A percentile compares a stretch with the other conserved stretches of the same genome.
Evolutionary conservation across 108 stramenopile genomes (phyloP).

Genomic region (Discostella stelligeroides): DNA sequence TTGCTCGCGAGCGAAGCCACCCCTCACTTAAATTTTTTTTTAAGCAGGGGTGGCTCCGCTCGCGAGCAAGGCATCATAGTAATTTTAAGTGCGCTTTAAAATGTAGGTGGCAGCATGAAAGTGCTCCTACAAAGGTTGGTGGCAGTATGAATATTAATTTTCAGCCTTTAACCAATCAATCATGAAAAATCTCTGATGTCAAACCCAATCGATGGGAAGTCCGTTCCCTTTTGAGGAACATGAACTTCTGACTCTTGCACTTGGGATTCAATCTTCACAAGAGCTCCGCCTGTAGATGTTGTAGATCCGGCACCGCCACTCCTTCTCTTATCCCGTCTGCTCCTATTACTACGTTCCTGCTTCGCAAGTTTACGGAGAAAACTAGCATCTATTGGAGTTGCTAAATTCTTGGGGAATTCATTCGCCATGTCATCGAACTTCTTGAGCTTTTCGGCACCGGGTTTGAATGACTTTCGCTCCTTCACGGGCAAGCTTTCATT

Average conservation of each 20-base stretch:
- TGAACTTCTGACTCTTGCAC: neutral
- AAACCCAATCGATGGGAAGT: conserved; percentile 20
- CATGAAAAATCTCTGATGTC: conserved; percentile 14
- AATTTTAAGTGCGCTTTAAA: too few species aligned
- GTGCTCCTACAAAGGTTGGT: too few species aligned
- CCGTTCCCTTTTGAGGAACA: conserved; percentile 20
- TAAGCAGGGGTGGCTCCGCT: too few species aligned
- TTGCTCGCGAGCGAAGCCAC: too few species aligned
- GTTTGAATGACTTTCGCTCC: conserved; percentile 54
- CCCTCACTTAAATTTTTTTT: too few species aligned
- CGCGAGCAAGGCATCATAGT: too few species aligned
- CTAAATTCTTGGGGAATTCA: conserved; percentile 68
- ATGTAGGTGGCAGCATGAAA: too few species aligned
- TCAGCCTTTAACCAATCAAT: too few species aligned
- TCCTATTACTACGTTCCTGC: conserved; percentile 66
- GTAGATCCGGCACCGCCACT: neutral
- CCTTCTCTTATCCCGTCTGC: conserved; percentile 54
- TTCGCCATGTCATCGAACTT: conserved; percentile 75
- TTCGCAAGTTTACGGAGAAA: conserved; percentile 73
- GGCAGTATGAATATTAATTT: too few species aligned
- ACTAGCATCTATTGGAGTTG: conserved; percentile 61
- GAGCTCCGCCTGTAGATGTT: neutral
- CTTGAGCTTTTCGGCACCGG: conserved; percentile 57
- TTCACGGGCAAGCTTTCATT: conserved; percentile 27
- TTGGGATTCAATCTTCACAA: neutral